Percentiles rank a stretch among this genome's conserved stretches.
Conservation (phyloP, 805 yeast species). For the Candida awuae region DNA sequence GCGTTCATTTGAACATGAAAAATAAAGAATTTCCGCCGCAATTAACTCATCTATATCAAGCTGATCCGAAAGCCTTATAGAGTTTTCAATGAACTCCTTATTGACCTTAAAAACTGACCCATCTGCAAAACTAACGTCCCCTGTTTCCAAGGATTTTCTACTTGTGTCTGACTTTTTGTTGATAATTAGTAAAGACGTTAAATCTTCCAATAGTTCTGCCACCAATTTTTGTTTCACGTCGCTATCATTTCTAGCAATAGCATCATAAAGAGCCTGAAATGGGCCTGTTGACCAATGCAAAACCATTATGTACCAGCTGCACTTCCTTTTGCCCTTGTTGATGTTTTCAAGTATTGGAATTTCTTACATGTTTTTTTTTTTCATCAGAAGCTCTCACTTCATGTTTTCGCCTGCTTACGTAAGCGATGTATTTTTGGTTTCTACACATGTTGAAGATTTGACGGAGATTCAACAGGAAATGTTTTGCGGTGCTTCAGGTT, state of each 20-base stretch:
- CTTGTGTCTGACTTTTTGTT: conserved; percentile 40
- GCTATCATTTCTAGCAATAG: conserved; percentile 30
- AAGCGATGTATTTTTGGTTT: too few relatives aligned
- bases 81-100: conserved; percentile 52
- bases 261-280: conserved; percentile 39
- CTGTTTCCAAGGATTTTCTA: conserved; percentile 40
- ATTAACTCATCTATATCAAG: conserved; percentile 70
- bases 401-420: too few relatives aligned
- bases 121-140: conserved; percentile 41
- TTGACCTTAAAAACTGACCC: conserved; percentile 57
- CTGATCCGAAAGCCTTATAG: conserved; percentile 52
- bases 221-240: conserved; percentile 14
- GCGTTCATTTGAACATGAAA: conserved; percentile 32
- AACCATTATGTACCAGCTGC: background rate
- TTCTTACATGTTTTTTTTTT: too few relatives aligned
- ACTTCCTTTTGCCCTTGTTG: background rate
- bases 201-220: conserved; percentile 35
- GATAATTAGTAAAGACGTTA: conserved; percentile 32
- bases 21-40: conserved; percentile 60
- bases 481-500: too few relatives aligned
- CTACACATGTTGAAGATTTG: too few relatives aligned
- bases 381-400: too few relatives aligned
- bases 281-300: conserved; percentile 33
- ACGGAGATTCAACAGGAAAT: too few relatives aligned
- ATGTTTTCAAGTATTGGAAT: too few relatives aligned